These are phyloP conservation scores for Solanum phureja DNA, from an alignment of 257 asterid genomes.

Conservation along the genomic window DNA sequence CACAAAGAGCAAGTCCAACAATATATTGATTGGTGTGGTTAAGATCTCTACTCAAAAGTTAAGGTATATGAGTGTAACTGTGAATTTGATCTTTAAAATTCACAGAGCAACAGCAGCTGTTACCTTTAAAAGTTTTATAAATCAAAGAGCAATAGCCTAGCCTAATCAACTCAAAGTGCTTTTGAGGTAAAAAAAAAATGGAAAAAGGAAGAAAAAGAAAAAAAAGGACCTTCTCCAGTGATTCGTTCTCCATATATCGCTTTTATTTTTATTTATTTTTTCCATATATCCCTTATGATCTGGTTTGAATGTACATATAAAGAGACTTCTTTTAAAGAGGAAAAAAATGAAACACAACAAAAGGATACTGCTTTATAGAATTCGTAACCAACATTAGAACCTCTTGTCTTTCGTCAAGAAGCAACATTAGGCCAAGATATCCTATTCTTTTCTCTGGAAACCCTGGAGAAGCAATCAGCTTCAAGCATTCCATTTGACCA, in stretches of 20 bases:
- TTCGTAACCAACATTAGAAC: conserved; percentile 97
- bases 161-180: neutral
- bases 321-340: neutral
- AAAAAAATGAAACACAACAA: neutral
- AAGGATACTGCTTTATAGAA: conserved; percentile 94
- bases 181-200: neutral
- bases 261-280: too few relatives aligned
- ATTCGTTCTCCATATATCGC: neutral
- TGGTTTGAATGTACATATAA: neutral
- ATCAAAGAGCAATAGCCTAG: neutral
- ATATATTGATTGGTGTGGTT: conserved; percentile 92
- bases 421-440: conserved; percentile 96
- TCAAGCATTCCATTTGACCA: conserved; percentile 99
- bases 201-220: neutral
- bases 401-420: conserved; percentile 99
- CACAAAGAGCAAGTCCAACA: conserved; percentile 99
- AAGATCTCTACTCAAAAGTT: conserved; percentile 70
- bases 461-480: conserved; percentile 90
- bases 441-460: conserved; percentile 99
- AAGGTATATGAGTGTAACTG: conserved; percentile 30
- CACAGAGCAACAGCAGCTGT: conserved; percentile 7
- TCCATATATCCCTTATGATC: neutral
- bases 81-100: conserved; percentile 7
- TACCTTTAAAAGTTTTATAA: neutral
- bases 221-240: neutral